A percentile compares a stretch with the other conserved stretches of the same genome.
These are phyloP conservation scores for Trametes cubensis DNA, from an alignment of 768 basidiomycete species.

Conservation along the genomic window DNA sequence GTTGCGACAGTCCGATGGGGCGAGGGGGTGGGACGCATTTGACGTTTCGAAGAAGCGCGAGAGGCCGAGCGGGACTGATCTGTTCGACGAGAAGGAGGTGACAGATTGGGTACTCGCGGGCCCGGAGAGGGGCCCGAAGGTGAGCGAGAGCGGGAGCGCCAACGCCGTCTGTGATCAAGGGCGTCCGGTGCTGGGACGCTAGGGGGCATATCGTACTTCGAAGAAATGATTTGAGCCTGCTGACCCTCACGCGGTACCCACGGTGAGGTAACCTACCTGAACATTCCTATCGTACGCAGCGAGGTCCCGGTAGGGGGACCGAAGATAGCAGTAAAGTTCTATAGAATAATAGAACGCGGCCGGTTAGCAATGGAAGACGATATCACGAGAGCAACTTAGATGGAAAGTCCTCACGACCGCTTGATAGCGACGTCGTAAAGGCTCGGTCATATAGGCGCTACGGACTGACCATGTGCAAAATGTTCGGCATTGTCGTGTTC, in stretches of 20 bases:
- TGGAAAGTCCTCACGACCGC: slow-evolving; percentile 3
- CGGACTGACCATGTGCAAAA: slow-evolving; percentile 83
- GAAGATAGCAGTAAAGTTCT: slow-evolving; percentile 89
- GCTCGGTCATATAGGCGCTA: neutral
- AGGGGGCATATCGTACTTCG: slow-evolving; percentile 61
- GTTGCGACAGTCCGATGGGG: neutral
- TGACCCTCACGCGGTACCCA: neutral
- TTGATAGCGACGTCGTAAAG: neutral
- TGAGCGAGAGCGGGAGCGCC: slow-evolving; percentile 27
- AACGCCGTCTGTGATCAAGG: slow-evolving; percentile 35
- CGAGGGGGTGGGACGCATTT: neutral
- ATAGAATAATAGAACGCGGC: neutral
- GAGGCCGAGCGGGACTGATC: slow-evolving; percentile 27
- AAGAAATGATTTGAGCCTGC: neutral
- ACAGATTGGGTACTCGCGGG: slow-evolving; percentile 30
- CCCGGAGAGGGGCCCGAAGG: slow-evolving; percentile 28
- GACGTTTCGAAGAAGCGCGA: neutral
- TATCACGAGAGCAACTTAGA: slow-evolving; percentile 3
- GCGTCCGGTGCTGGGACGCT: slow-evolving; percentile 42
- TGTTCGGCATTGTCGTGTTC: slow-evolving; percentile 80
- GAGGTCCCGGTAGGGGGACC: slow-evolving; percentile 87
- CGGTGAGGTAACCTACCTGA: slow-evolving; percentile 54
- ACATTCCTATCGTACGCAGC: slow-evolving; percentile 78
- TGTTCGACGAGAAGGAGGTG: slow-evolving; percentile 29
- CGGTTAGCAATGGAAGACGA: slow-evolving; percentile 10